Base-by-base conservation (phyloP, 2,329 filamentous ascomycete genomes). In the Diplodia mutila region DNA sequence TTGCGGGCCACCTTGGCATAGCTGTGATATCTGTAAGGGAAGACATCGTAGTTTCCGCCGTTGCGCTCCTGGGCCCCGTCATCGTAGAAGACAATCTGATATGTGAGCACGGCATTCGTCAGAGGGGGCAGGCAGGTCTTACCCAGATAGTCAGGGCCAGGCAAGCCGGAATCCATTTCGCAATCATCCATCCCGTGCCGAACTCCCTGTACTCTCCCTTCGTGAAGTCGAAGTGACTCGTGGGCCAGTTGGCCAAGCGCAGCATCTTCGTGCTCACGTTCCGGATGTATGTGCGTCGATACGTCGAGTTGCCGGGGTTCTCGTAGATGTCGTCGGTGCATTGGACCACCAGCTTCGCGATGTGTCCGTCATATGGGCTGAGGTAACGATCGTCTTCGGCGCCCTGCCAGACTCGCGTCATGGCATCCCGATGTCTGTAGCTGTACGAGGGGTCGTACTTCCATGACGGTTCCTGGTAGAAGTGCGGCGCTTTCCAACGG, bases 1-100 rank as follows among this genome's bases (percentile, higher is more conserved):
- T 78, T 78, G 14, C 73, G 72, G 16, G 75, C 69, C 2, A 75
- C 74, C 61, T 77, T 77, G 0, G 75, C 69, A 53, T 78, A 77
- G 2, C 73, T 75, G n/a, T 69, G 69, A 59, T 73, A 75, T 27
- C 65, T 67, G 67, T 77, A 77, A 6, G 73, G 73, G 2, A 78
- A 71, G 0, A 70, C 57, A 12, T 76, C 75, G 25, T 76, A 78
- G 9, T 66, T 69, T 6, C 74, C 75, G 9, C 61, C 68, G 54
- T 75, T 76, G 21, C 72, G 68, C 6, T 66, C 34, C 8, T 67
- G 46, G 12, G 69, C 64, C n/a, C 73, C 67, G 11, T 69, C 70
- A 2, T 68, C 39, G 25, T 46, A 54, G 49, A 59, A 61, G 3
- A 51, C 3, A 18, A 52, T 66, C 29, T 57, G 29, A 12, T 12